These are phyloP conservation scores for Lipomyces sp. DNA, from an alignment of 805 yeast species.

Conservation along the genomic window DNA sequence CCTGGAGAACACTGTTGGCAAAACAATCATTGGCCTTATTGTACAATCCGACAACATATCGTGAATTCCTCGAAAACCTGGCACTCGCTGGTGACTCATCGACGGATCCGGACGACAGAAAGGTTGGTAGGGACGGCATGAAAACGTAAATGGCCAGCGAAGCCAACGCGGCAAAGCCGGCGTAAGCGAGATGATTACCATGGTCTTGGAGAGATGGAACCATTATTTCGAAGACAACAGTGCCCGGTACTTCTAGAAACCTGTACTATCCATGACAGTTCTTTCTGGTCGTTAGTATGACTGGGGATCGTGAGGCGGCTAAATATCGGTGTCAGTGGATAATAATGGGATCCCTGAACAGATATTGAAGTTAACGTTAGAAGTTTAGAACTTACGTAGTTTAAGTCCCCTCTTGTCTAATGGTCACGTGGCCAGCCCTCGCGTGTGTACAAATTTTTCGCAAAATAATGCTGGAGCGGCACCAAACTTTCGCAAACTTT, in stretches of 20 bases:
- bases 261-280: no score
- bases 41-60: slow-evolving; percentile 76
- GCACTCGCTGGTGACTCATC: slow-evolving; percentile 13
- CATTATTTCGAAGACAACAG: slow-evolving; percentile 1
- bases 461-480: neutral
- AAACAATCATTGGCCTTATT: slow-evolving; percentile 89
- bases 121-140: slow-evolving; percentile 42
- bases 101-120: slow-evolving; percentile 18
- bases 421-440: neutral
- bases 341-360: neutral
- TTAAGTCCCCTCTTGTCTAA: neutral
- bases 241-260: neutral
- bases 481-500: neutral
- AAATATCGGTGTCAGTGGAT: neutral
- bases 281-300: no score
- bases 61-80: slow-evolving; percentile 26
- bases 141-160: slow-evolving; percentile 45
- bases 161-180: slow-evolving; percentile 22
- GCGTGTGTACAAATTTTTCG: slow-evolving; percentile 2
- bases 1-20: slow-evolving; percentile 88
- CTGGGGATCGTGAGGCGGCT: no score
- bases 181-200: slow-evolving; percentile 20
- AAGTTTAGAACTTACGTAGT: neutral
- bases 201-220: slow-evolving; percentile 21
- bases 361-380: neutral